These are phyloP conservation scores for Erigeron philadelphicus DNA, from an alignment of 140 eudicot species.

Conservation along the genomic window DNA sequence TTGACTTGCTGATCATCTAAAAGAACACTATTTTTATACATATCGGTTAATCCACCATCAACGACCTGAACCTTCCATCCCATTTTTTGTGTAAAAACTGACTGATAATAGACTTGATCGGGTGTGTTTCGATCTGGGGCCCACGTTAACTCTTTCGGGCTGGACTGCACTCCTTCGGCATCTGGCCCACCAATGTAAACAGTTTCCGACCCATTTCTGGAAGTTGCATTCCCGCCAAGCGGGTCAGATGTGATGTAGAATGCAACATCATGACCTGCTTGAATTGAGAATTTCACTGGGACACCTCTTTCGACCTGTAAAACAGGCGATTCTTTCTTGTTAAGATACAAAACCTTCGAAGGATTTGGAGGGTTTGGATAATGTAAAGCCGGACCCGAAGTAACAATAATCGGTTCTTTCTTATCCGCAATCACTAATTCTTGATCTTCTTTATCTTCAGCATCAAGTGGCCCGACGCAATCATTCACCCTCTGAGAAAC, in stretches of 20 bases:
- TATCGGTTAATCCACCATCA: conserved; percentile 91
- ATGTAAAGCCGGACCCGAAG: conserved; percentile 69
- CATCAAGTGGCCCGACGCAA: conserved; percentile 89
- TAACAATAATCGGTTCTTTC: conserved; percentile 66
- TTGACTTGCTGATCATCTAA: conserved; percentile 90
- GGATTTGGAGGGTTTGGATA: conserved; percentile 97
- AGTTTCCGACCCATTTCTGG: conserved; percentile 61
- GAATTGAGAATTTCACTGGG: conserved; percentile 71
- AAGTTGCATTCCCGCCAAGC: conserved; percentile 90
- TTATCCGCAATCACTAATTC: conserved; percentile 70
- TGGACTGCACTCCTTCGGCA: conserved; percentile 84
- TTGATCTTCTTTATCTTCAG: conserved; percentile 86
- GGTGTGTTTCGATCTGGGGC: conserved; percentile 96
- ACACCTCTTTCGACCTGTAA: conserved; percentile 91
- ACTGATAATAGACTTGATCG: conserved; percentile 74
- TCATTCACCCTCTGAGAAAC: conserved; percentile 65
- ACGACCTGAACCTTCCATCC: conserved; percentile 98
- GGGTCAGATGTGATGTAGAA: conserved; percentile 85
- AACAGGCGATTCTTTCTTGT: conserved; percentile 89
- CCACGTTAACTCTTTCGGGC: conserved; percentile 73
- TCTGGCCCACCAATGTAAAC: conserved; percentile 80
- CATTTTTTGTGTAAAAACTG: conserved; percentile 72
- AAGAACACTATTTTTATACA: conserved; percentile 86
- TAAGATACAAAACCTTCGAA: conserved; percentile 71
- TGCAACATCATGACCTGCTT: conserved; percentile 95